Percentiles rank a stretch among this genome's conserved stretches.
Evolutionary conservation across 805 yeast species (phyloP).

Genomic region (Starmera pachycereana): DNA sequence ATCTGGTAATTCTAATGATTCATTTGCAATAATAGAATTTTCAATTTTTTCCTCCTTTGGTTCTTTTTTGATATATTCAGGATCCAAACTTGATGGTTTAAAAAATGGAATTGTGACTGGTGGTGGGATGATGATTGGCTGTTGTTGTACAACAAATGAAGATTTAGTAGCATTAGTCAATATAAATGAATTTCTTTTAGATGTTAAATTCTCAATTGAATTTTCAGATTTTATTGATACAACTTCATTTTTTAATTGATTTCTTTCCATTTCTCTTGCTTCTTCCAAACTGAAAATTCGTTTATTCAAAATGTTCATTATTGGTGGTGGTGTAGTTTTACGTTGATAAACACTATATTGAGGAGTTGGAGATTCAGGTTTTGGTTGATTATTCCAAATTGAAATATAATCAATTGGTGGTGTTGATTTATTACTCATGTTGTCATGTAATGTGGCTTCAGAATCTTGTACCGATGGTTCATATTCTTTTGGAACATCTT

Average conservation of each 20-base stretch:
- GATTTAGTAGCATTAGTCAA: conserved; percentile 15
- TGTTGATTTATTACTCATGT: background rate
- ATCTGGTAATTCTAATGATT: conserved; percentile 27
- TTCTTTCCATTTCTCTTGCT: conserved; percentile 4
- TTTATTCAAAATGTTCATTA: conserved; percentile 11
- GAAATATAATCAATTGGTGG: conserved; percentile 16
- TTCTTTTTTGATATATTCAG: too few relatives aligned
- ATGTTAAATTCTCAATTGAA: background rate
- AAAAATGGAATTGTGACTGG: too few relatives aligned
- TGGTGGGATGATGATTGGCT: too few relatives aligned
- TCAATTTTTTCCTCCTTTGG: too few relatives aligned
- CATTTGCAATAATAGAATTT: background rate
- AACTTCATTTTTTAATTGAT: conserved; percentile 4
- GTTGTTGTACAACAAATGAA: background rate
- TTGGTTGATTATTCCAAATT: conserved; percentile 23
- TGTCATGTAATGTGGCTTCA: background rate
- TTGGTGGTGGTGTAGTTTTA: conserved; percentile 10
- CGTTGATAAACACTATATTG: conserved; percentile 12
- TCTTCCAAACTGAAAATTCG: conserved; percentile 1
- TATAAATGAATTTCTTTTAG: conserved; percentile 10
- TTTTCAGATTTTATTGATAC: conserved; percentile 1
- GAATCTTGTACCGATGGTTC: conserved; percentile 5
- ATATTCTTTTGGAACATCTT: conserved; percentile 9
- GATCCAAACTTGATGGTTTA: too few relatives aligned
- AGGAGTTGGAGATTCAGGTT: conserved; percentile 10